Evolutionary conservation across 306 rosid genomes (phyloP).

Genomic region (Inga laurina): DNA sequence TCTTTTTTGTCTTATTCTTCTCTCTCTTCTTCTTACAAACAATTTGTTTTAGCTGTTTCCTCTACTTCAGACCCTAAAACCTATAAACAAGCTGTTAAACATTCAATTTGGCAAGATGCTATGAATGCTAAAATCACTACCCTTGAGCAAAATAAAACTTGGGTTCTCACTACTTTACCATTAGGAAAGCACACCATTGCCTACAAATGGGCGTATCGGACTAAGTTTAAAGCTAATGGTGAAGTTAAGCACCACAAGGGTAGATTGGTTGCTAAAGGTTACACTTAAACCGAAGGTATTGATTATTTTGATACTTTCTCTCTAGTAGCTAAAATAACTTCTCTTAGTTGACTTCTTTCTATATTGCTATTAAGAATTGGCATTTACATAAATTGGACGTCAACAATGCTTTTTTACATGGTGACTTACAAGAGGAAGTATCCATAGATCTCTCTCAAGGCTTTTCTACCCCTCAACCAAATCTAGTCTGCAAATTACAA

Average conservation of each 20-base stretch:
- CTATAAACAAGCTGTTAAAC: background rate
- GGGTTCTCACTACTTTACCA: background rate
- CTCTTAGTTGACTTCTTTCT: too few species aligned
- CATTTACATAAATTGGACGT: too few species aligned
- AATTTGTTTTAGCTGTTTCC: background rate
- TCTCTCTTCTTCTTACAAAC: background rate
- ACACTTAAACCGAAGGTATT: too few species aligned
- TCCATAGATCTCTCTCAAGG: background rate
- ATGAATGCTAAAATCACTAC: background rate
- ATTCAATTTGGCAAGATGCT: background rate
- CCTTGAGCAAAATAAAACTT: background rate
- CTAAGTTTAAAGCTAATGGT: background rate
- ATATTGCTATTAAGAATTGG: too few species aligned
- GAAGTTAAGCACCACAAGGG: background rate
- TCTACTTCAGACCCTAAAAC: background rate
- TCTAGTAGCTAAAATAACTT: too few species aligned
- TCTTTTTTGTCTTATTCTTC: background rate
- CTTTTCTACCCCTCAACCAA: background rate
- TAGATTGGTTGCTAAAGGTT: background rate
- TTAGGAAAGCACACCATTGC: background rate
- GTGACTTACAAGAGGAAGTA: background rate
- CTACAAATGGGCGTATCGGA: background rate
- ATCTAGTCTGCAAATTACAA: background rate
- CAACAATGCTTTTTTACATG: too few species aligned
- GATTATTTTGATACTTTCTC: too few species aligned